Evolutionary conservation across 768 basidiomycete genomes (phyloP), one percentile per base, ranked within the genome.

Genomic region (Daedaleopsis sinensis): DNA sequence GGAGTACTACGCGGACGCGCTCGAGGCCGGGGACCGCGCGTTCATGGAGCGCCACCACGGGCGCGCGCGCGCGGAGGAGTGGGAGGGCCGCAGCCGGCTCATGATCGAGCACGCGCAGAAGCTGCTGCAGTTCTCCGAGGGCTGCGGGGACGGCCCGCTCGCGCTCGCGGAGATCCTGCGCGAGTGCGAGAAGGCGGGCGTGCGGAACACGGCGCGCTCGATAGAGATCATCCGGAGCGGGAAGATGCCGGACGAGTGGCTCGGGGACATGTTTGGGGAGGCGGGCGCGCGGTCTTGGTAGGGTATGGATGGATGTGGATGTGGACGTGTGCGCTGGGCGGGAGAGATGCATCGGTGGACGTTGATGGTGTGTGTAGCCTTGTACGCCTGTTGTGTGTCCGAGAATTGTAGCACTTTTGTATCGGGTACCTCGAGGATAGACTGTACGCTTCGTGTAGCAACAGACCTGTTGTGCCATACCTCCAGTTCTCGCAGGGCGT

Each of bases 21-120:
- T 59, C 58, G 50, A 46, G 43, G 38, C 18, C 52, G 58, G 58
- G n/a, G 58, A 47, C 32, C 23, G 39, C 21, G 52, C 52, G 46
- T 49, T 54, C 52, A 21, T 59, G 21, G 44, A 46, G 47, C 49
- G 52, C 58, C 59, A 60, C 38, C 53, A 32, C n/a, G 53, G 59
- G 13, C 38, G 49, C 47, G 59, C 38, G 47, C 54, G 54, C 23
- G 35, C 59, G 53, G 54, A 50, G 32, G 47, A 53, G 52, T 42
- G 39, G 39, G 24, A 44, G 44, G 43, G 46, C 36, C 16, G 37
- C 21, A 23, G 43, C 35, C 44, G 47, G 36, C 36, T 21, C 35
- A 53, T 59, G 58, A 8, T 53, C 32, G 58, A n/a, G 58, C 32
- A 16, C 21, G 38, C 48, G 52, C 24, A 46, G 36, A 46, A 38